phyloP scores from a whole-genome alignment of 78 protist species.

The Protostelium mycophagum region DNA sequence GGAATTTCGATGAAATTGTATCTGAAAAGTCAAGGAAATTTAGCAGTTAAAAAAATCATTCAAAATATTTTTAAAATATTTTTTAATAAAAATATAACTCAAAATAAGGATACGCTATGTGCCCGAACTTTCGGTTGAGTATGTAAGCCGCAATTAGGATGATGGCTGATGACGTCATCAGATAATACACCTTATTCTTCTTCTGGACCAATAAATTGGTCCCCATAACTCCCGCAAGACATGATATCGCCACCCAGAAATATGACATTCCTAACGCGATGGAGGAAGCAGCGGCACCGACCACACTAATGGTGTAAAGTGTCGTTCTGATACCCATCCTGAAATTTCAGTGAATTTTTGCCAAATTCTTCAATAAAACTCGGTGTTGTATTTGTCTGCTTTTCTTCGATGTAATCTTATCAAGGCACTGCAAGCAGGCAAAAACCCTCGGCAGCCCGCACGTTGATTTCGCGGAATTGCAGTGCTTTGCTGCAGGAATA shows the following conservation, averaged over 20 bases:
- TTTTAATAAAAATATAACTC: neutral
- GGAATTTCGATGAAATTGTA: too few species aligned
- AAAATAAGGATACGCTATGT: neutral
- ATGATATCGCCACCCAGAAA: neutral
- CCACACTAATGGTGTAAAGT: neutral
- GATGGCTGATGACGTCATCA: neutral
- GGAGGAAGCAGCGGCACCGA: neutral
- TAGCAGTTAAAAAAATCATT: neutral
- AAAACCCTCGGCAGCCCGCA: too few species aligned
- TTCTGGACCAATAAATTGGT: neutral
- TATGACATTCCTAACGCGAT: neutral
- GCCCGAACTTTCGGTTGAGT: neutral
- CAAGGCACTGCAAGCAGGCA: too few species aligned
- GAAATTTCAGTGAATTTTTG: too few species aligned
- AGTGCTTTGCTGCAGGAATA: too few species aligned
- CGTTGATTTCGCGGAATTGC: too few species aligned
- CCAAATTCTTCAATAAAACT: too few species aligned
- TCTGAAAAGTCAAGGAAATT: too few species aligned
- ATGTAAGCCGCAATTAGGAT: neutral
- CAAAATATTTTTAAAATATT: too few species aligned
- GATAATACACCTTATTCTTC: neutral
- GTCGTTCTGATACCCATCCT: too few species aligned
- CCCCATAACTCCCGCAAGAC: neutral
- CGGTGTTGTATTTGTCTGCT: too few species aligned
- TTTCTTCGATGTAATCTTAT: too few species aligned